These are phyloP conservation scores for Carex kokanica DNA, from an alignment of 176 grass and related monocot genomes.

Conservation along the genomic window DNA sequence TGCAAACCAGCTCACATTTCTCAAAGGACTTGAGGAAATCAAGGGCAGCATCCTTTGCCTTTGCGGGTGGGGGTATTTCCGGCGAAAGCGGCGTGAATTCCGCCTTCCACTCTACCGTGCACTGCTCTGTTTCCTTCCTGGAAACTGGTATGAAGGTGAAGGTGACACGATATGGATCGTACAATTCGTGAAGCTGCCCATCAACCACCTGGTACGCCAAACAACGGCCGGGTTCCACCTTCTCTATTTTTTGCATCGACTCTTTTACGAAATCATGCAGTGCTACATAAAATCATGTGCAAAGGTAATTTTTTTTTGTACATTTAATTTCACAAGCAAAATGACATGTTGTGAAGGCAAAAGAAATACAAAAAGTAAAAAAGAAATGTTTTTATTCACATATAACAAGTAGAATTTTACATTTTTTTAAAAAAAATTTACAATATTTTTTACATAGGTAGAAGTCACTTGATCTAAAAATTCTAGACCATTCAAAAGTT, in stretches of 20 bases:
- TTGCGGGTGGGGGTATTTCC: conserved; percentile 18
- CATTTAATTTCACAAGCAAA: not conserved
- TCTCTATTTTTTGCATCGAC: conserved; percentile 44
- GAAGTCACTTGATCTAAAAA: no score
- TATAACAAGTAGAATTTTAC: no score
- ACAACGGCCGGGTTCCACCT: conserved; percentile 33
- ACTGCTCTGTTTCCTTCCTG: conserved; percentile 30
- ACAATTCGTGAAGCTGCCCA: conserved; percentile 36
- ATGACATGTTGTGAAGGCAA: no score
- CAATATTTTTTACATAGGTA: no score
- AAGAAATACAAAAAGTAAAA: no score
- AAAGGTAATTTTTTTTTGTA: not conserved
- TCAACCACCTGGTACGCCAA: conserved; percentile 32
- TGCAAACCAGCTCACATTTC: not conserved
- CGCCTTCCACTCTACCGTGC: conserved; percentile 39
- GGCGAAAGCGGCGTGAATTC: conserved; percentile 35
- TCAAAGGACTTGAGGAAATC: conserved; percentile 43
- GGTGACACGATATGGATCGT: conserved; percentile 41
- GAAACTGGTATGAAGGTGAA: conserved; percentile 28
- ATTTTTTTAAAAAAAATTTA: no score
- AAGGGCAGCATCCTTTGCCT: conserved; percentile 44
- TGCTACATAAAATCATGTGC: conserved; percentile 12
- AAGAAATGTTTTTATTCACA: no score
- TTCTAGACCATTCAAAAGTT: no score
- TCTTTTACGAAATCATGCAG: conserved; percentile 42